These are phyloP conservation scores for Fusarium ambrosium DNA, from an alignment of 2,329 filamentous ascomycete species.

Conservation along the genomic window DNA sequence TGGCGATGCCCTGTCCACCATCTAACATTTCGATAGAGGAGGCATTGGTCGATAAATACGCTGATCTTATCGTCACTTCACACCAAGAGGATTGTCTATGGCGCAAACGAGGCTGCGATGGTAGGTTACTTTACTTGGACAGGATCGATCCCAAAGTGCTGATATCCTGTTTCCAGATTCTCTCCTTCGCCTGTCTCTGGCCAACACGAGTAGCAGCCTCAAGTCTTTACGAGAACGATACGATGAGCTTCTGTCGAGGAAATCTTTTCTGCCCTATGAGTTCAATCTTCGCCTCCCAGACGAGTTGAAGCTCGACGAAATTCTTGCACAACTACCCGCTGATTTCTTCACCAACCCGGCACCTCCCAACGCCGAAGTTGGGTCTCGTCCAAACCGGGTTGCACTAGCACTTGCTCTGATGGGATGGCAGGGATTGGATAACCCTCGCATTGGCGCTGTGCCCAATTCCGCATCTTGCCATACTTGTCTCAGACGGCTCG, in stretches of 20 bases:
- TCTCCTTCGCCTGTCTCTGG: conserved; percentile 72
- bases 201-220: conserved; percentile 71
- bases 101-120: conserved; percentile 89
- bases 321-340: conserved; percentile 64
- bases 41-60: conserved; percentile 82
- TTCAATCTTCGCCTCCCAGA: conserved; percentile 72
- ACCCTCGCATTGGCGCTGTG: conserved; percentile 68
- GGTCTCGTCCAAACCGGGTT: conserved; percentile 64
- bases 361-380: conserved; percentile 46
- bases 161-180: conserved; percentile 60
- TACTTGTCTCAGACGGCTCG: conserved; percentile 88
- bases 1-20: not conserved
- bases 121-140: conserved; percentile 58
- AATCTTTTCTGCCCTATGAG: conserved; percentile 70
- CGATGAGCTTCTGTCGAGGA: conserved; percentile 68
- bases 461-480: conserved; percentile 84
- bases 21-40: conserved; percentile 59
- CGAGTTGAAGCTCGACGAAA: conserved; percentile 63
- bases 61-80: conserved; percentile 77
- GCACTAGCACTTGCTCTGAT: conserved; percentile 78
- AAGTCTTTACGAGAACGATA: conserved; percentile 73
- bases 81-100: conserved; percentile 89
- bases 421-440: conserved; percentile 79
- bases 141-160: conserved; percentile 39
- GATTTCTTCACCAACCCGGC: conserved; percentile 67